Evolutionary conservation across 1,139 yeast genomes (phyloP).

Genomic region (Pichia sp.): DNA sequence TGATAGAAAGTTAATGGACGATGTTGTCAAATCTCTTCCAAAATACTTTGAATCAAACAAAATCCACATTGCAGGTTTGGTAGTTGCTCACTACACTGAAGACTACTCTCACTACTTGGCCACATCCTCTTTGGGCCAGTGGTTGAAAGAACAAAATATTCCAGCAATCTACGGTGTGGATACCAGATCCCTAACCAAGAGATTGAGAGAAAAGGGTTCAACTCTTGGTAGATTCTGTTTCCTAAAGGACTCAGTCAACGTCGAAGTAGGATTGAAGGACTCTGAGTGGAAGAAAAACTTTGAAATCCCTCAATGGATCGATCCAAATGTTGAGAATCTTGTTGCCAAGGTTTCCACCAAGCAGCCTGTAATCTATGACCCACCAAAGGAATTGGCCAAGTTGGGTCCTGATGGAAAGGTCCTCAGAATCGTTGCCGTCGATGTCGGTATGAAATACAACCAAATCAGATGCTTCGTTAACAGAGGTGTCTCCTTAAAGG

Average conservation of each 20-base stretch:
- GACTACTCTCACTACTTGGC: conserved; percentile 93
- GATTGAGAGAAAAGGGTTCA: conserved; percentile 87
- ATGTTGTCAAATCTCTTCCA: conserved; percentile 71
- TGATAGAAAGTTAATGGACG: conserved; percentile 74
- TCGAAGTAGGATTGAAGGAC: conserved; percentile 35
- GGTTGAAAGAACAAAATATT: conserved; percentile 88
- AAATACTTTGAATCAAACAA: conserved; percentile 86
- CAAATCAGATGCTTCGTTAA: conserved; percentile 95
- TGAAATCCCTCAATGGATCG: conserved; percentile 81
- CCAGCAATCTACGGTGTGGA: conserved; percentile 99
- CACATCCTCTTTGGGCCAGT: conserved; percentile 81
- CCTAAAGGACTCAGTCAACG: conserved; percentile 45
- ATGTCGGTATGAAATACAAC: conserved; percentile 97
- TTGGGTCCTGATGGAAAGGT: conserved; percentile 69
- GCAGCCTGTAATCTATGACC: conserved; percentile 71
- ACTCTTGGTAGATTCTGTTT: conserved; percentile 77
- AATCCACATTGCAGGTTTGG: conserved; percentile 95
- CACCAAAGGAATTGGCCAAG: conserved; percentile 50
- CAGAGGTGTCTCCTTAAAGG: conserved; percentile 93
- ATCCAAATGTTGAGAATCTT: conserved; percentile 87
- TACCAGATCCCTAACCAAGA: conserved; percentile 91
- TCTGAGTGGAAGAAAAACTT: conserved; percentile 57
- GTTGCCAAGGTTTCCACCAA: conserved; percentile 85
- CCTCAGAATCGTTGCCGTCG: conserved; percentile 82
- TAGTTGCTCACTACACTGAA: conserved; percentile 96